A percentile compares a stretch with the other conserved stretches of the same genome.
Evolutionary conservation across 164 flowering plant genomes (phyloP).

Genomic region (Liriodendron chinense): DNA sequence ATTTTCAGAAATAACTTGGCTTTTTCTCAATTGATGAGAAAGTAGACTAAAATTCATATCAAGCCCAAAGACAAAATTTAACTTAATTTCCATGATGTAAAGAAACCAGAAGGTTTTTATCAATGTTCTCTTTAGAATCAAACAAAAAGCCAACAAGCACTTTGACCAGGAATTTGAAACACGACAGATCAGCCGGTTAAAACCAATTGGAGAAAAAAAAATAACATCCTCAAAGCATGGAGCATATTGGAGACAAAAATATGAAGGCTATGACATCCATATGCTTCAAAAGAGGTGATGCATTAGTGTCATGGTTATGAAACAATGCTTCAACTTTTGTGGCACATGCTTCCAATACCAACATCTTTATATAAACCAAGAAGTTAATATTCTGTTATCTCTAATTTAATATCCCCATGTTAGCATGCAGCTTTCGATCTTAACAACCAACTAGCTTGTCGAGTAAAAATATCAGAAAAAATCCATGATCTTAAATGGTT

Average conservation of each 20-base stretch:
- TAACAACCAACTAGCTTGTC: background rate
- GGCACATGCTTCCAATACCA: background rate
- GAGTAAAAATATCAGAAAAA: background rate
- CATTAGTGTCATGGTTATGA: background rate
- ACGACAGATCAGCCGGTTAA: background rate
- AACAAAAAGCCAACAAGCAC: constrained; percentile 47
- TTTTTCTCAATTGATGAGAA: background rate
- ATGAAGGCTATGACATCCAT: background rate
- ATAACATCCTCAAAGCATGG: no score
- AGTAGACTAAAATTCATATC: background rate
- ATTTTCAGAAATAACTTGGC: background rate
- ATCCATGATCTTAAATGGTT: background rate
- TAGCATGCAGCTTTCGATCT: background rate
- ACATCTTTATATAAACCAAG: background rate
- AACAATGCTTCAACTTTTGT: background rate
- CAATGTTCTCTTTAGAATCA: constrained; percentile 70
- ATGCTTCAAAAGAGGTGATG: background rate
- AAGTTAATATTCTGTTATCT: background rate
- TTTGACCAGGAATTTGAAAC: constrained; percentile 31
- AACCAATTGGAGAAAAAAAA: background rate
- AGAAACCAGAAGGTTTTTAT: constrained; percentile 40
- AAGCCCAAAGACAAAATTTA: background rate
- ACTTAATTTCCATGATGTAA: constrained; percentile 49
- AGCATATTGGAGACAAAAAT: background rate
- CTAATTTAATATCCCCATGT: background rate